Percentiles rank a stretch among this genome's conserved stretches.
Conservation (phyloP, 306 rosid genomes). For the Lathyrus sativus region DNA sequence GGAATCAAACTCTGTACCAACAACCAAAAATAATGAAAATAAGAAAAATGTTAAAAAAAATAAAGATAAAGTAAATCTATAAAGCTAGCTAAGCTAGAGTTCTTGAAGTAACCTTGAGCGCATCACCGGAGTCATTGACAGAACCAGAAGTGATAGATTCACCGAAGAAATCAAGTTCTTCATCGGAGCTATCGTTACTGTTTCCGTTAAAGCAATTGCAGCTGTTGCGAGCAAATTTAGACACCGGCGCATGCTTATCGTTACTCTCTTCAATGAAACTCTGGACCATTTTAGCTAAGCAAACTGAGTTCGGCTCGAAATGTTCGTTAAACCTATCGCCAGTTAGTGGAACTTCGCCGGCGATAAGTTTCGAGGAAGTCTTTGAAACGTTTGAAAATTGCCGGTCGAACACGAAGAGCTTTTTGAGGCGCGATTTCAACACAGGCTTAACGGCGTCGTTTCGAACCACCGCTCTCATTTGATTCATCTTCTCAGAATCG, state of each 20-base stretch:
- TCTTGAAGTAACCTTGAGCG: conserved; percentile 64
- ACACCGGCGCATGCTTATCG: conserved; percentile 60
- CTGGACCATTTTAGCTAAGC: conserved; percentile 91
- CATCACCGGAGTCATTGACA: conserved; percentile 60
- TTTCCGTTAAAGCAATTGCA: conserved; percentile 93
- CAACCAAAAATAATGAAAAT: neutral
- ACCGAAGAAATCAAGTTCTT: conserved; percentile 68
- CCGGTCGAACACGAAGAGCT: conserved; percentile 78
- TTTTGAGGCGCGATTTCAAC: conserved; percentile 74
- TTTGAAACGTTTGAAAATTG: conserved; percentile 71
- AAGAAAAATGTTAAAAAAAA: neutral
- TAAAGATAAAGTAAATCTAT: too few relatives aligned
- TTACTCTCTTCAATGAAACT: conserved; percentile 77
- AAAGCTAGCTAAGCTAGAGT: neutral
- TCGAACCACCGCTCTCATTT: conserved; percentile 45
- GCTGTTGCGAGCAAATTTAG: conserved; percentile 74
- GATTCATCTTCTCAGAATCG: conserved; percentile 57
- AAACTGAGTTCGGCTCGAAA: conserved; percentile 83
- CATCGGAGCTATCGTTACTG: conserved; percentile 86
- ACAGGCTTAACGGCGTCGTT: conserved; percentile 71
- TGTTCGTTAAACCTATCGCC: conserved; percentile 49
- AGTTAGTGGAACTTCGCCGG: conserved; percentile 47
- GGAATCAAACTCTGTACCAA: conserved; percentile 62
- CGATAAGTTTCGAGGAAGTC: conserved; percentile 49
- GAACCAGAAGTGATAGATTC: conserved; percentile 66